These are phyloP conservation scores for Carallia brachiata DNA, from an alignment of 345 rosid species.

Conservation along the genomic window DNA sequence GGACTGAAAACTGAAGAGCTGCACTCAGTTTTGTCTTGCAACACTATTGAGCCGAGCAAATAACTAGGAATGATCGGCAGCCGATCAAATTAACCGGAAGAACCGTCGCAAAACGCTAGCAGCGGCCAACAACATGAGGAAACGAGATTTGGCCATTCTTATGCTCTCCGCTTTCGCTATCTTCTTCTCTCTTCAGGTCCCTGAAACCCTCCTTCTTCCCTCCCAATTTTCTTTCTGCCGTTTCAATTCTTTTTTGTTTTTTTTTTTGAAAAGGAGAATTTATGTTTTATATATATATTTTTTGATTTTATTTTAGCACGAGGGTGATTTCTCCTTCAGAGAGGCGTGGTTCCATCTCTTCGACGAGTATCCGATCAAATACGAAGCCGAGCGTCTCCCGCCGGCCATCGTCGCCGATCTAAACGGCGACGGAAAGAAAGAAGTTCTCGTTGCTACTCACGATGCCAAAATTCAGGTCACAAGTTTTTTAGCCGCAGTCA, in stretches of 20 bases:
- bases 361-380: constrained; percentile 82
- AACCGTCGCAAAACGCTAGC: too few species aligned
- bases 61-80: too few species aligned
- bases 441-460: constrained; percentile 84
- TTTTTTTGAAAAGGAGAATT: background rate
- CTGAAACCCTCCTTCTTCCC: background rate
- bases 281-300: background rate
- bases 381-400: constrained; percentile 89
- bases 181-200: constrained; percentile 98
- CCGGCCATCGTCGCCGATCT: constrained; percentile 90
- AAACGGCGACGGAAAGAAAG: constrained; percentile 91
- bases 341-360: constrained; percentile 90
- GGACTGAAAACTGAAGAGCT: too few species aligned
- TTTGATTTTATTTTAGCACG: constrained; percentile 49
- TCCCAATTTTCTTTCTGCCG: background rate
- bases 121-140: constrained; percentile 57
- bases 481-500: too few species aligned
- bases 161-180: constrained; percentile 96
- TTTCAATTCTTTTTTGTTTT: background rate
- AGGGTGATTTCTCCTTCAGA: constrained; percentile 92
- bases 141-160: constrained; percentile 89
- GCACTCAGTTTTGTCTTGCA: too few species aligned
- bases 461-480: constrained; percentile 90
- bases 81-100: too few species aligned
- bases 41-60: too few species aligned